Percentiles rank a stretch among this genome's conserved stretches.
These are phyloP conservation scores for Scleroderma citrinum DNA, from an alignment of 768 basidiomycete genomes.

Conservation along the genomic window DNA sequence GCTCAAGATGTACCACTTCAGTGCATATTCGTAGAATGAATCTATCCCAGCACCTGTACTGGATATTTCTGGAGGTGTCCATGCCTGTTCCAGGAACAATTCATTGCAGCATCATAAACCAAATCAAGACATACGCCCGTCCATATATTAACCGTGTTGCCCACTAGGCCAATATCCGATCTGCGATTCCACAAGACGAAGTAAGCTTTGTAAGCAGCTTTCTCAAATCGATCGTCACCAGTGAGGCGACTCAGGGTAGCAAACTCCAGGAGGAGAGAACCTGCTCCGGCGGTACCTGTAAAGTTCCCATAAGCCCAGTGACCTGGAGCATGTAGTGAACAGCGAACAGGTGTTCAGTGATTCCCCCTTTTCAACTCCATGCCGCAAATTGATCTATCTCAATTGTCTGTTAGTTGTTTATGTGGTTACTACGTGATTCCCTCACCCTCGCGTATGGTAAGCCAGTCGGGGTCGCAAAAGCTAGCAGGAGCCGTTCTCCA, in stretches of 20 bases:
- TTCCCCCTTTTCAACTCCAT: slow-evolving; percentile 73
- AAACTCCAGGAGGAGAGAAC: slow-evolving; percentile 90
- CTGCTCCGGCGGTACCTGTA: slow-evolving; percentile 85
- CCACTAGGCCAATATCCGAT: slow-evolving; percentile 78
- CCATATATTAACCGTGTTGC: slow-evolving; percentile 82
- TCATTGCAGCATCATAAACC: neutral
- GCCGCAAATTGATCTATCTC: slow-evolving; percentile 71
- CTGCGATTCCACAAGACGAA: slow-evolving; percentile 92
- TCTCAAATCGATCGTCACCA: slow-evolving; percentile 85
- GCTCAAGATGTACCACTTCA: slow-evolving; percentile 89
- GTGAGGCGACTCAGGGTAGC: slow-evolving; percentile 89
- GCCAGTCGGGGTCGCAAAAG: slow-evolving; percentile 88
- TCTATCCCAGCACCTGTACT: slow-evolving; percentile 94
- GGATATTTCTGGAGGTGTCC: slow-evolving; percentile 71
- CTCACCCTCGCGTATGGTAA: slow-evolving; percentile 84
- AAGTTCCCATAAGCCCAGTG: slow-evolving; percentile 2
- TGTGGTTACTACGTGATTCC: slow-evolving; percentile 3
- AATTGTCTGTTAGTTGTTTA: slow-evolving; percentile 2
- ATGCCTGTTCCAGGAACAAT: slow-evolving; percentile 36
- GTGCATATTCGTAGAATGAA: slow-evolving; percentile 90
- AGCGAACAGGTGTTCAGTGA: slow-evolving; percentile 77
- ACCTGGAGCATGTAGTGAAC: neutral
- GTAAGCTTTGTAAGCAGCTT: slow-evolving; percentile 83
- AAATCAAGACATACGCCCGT: slow-evolving; percentile 55
- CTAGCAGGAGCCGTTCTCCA: slow-evolving; percentile 79